These are phyloP conservation scores for Naganishia antarctica DNA, from an alignment of 768 basidiomycete genomes.

Conservation along the genomic window DNA sequence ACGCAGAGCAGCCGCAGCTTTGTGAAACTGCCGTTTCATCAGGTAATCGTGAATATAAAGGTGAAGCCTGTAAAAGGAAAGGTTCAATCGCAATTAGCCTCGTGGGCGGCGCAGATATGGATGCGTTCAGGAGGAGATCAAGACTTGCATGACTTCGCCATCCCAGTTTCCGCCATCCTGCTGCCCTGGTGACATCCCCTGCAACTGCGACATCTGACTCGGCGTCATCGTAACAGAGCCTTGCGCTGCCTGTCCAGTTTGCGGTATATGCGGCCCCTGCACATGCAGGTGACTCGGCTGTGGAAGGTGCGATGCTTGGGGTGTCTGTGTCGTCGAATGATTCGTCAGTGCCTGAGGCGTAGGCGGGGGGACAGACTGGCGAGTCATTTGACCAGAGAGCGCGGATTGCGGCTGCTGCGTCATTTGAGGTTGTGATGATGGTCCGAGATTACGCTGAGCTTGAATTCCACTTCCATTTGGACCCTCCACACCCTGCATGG, in stretches of 20 bases:
- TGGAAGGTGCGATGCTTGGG: constrained; percentile 3
- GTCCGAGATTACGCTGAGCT: constrained; percentile 14
- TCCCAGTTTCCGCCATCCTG: constrained; percentile 17
- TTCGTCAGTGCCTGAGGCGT: constrained; percentile 3
- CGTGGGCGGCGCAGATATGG: no score
- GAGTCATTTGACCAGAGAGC: no score
- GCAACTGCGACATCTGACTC: neutral
- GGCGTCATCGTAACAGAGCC: constrained; percentile 5
- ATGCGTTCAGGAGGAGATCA: no score
- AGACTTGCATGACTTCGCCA: constrained; percentile 24
- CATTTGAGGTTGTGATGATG: neutral
- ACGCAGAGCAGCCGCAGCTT: constrained; percentile 43
- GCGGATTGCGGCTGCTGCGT: constrained; percentile 7
- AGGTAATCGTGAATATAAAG: constrained; percentile 51
- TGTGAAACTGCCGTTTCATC: constrained; percentile 44
- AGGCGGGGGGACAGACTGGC: constrained; percentile 6
- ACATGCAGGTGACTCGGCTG: neutral
- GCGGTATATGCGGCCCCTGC: neutral
- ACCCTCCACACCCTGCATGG: neutral
- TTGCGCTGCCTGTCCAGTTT: neutral
- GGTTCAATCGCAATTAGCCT: no score
- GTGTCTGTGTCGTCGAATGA: constrained; percentile 12
- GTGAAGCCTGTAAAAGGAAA: constrained; percentile 47
- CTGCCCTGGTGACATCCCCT: neutral
- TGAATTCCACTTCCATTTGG: constrained; percentile 7